These are phyloP conservation scores for Wickerhamiella qilinensis DNA, from an alignment of 805 yeast species.

Conservation along the genomic window DNA sequence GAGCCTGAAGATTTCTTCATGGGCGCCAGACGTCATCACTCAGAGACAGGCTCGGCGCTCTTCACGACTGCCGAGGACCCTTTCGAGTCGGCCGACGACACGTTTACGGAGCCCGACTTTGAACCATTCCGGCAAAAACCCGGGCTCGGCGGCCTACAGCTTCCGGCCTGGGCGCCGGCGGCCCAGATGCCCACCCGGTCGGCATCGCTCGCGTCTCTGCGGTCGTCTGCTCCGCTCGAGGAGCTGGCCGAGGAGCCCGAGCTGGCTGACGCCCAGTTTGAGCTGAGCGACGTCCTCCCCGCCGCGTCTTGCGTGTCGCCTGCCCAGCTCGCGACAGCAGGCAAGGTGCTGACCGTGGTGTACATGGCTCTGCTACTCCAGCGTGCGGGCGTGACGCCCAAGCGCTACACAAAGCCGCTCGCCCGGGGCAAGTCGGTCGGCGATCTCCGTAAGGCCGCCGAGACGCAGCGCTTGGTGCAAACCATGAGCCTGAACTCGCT, in stretches of 20 bases:
- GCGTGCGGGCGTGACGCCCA: background rate
- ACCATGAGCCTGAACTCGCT: background rate
- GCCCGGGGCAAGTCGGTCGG: background rate
- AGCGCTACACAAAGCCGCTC: background rate
- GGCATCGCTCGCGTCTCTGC: background rate
- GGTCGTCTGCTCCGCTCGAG: background rate
- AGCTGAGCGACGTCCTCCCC: background rate
- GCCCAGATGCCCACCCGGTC: background rate
- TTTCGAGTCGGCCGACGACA: constrained; percentile 2
- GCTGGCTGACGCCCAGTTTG: no score
- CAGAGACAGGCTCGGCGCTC: background rate
- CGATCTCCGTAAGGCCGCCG: background rate
- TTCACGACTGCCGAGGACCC: constrained; percentile 1
- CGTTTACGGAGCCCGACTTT: background rate
- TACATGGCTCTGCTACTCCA: constrained; percentile 4
- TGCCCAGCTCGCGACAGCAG: constrained; percentile 1
- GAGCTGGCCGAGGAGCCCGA: background rate
- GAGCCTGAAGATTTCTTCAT: background rate
- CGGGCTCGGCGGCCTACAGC: no score
- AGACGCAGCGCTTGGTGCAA: background rate
- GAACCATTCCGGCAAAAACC: background rate
- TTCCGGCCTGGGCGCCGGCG: background rate
- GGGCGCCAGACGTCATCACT: constrained; percentile 11
- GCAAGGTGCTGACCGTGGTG: constrained; percentile 4
- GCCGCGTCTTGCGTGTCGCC: background rate